These are phyloP conservation scores for Phialophora chinensis DNA, from an alignment of 2,329 filamentous ascomycete genomes.

Conservation along the genomic window DNA sequence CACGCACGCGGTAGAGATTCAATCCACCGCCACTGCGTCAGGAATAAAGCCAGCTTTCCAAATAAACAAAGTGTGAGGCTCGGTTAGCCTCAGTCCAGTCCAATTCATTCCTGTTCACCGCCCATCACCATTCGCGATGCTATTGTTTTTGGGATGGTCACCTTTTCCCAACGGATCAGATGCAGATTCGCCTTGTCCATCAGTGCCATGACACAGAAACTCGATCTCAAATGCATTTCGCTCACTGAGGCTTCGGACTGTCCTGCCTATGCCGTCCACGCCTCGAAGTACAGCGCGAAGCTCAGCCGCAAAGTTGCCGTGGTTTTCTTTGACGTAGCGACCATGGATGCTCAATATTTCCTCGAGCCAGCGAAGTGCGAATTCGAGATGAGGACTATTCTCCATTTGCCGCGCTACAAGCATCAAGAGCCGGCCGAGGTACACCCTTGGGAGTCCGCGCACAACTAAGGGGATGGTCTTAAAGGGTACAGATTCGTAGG, in stretches of 20 bases:
- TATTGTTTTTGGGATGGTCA: conserved; percentile 13
- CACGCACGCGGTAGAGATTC: not conserved
- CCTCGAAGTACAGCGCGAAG: conserved; percentile 81
- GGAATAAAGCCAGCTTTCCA: not conserved
- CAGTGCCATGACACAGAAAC: conserved; percentile 35
- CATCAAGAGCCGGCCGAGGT: conserved; percentile 81
- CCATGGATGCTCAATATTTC: conserved; percentile 81
- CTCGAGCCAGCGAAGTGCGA: conserved; percentile 92
- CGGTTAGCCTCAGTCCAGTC: conserved; percentile 29
- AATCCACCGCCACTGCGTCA: not conserved
- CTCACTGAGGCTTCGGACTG: conserved; percentile 42
- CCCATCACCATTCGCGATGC: conserved; percentile 22
- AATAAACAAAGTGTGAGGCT: not conserved
- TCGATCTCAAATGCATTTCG: conserved; percentile 43
- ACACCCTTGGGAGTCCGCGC: conserved; percentile 78
- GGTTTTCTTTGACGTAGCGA: conserved; percentile 79
- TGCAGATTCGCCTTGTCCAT: conserved; percentile 9
- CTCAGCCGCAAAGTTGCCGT: conserved; percentile 80
- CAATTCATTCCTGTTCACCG: conserved; percentile 36
- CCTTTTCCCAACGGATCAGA: conserved; percentile 1
- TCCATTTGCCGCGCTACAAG: conserved; percentile 89
- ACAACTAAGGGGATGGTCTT: conserved; percentile 78
- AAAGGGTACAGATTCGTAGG: conserved; percentile 83
- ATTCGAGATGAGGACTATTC: conserved; percentile 89
- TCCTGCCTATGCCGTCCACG: conserved; percentile 67